phyloP scores from a whole-genome alignment of 257 asterid species.

The Linderniella brevidens region DNA sequence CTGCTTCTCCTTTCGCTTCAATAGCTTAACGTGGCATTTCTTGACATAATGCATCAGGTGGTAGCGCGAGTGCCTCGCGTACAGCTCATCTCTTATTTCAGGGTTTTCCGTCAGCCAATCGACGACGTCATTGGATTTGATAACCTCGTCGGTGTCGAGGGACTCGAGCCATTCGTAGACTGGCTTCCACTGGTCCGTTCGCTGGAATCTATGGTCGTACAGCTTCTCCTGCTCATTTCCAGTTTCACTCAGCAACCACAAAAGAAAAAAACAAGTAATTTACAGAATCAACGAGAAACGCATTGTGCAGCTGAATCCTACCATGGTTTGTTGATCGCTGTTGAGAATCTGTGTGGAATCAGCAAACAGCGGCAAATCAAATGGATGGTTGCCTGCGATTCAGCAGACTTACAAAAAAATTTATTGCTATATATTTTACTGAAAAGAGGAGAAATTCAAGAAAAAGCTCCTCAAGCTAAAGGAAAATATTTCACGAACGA shows the following conservation, averaged over 20 bases:
- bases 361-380: background rate
- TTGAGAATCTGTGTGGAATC: no score
- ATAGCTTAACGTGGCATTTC: constrained; percentile 79
- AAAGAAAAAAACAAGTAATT: background rate
- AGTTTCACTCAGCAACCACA: background rate
- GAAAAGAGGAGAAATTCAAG: no score
- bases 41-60: constrained; percentile 88
- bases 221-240: constrained; percentile 13
- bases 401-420: no score
- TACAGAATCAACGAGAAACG: no score
- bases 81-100: constrained; percentile 57
- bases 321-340: no score
- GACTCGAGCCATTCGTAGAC: constrained; percentile 84
- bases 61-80: constrained; percentile 78
- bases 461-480: no score
- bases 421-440: no score
- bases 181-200: constrained; percentile 96
- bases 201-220: constrained; percentile 82
- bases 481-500: no score
- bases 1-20: constrained; percentile 76
- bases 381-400: no score
- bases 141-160: constrained; percentile 58
- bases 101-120: constrained; percentile 76
- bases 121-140: constrained; percentile 62
- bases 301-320: no score